phyloP scores from a whole-genome alignment of 768 basidiomycete species.

The Asterophora lycoperdoides region DNA sequence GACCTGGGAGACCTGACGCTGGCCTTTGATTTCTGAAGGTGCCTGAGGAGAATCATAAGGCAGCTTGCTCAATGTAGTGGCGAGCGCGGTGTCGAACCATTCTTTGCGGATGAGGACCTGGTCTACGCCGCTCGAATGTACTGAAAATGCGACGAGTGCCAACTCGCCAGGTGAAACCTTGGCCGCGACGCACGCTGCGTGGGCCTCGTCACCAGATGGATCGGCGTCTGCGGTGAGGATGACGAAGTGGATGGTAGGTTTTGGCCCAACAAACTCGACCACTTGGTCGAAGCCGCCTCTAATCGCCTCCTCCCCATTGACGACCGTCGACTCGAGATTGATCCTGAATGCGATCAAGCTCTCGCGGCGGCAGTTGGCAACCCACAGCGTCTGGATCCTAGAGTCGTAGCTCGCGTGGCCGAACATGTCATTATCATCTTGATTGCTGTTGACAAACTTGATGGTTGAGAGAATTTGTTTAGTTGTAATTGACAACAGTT shows the following conservation, averaged over 20 bases:
- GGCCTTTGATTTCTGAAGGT: conserved; percentile 22
- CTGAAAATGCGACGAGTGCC: conserved; percentile 81
- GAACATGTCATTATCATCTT: conserved; percentile 83
- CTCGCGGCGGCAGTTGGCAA: conserved; percentile 80
- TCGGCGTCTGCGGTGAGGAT: conserved; percentile 83
- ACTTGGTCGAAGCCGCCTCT: conserved; percentile 75
- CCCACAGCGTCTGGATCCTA: conserved; percentile 81
- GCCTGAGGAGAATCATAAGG: conserved; percentile 38
- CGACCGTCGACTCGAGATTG: conserved; percentile 57
- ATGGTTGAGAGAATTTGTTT: conserved; percentile 73
- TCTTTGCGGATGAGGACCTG: conserved; percentile 84
- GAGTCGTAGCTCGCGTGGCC: conserved; percentile 84
- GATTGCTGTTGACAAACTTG: conserved; percentile 66
- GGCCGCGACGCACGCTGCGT: conserved; percentile 79
- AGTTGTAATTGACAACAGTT: conserved; percentile 71
- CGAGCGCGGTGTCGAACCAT: conserved; percentile 73
- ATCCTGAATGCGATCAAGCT: conserved; percentile 81
- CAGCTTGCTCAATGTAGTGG: conserved; percentile 54
- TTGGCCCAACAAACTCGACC: conserved; percentile 78
- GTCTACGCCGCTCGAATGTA: conserved; percentile 87
- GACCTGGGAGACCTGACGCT: conserved; percentile 21
- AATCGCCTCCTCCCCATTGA: conserved; percentile 57
- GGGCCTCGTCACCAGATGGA: conserved; percentile 76
- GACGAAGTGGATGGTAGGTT: conserved; percentile 85
- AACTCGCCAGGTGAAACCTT: conserved; percentile 73